Conservation (phyloP, 805 yeast genomes). For the Diddensiella transvaalensis region DNA sequence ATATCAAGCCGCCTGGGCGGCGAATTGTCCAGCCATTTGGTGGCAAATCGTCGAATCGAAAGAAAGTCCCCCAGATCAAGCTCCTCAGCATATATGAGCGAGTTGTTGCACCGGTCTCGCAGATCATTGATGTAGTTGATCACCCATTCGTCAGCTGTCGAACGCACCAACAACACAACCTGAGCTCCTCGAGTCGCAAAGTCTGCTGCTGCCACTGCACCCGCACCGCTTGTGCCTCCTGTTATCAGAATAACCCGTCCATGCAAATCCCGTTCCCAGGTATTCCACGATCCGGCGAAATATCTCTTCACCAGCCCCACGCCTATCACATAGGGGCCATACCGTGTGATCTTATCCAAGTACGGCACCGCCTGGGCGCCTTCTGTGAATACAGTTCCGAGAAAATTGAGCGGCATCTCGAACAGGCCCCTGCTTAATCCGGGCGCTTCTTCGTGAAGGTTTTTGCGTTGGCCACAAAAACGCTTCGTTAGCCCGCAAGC, state of each 20-base stretch:
- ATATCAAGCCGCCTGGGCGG: conserved; percentile 93
- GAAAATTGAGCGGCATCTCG: conserved; percentile 81
- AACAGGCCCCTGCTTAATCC: no score
- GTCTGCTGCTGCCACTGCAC: conserved; percentile 69
- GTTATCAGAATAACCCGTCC: conserved; percentile 63
- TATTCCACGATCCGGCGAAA: conserved; percentile 74
- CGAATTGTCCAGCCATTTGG: conserved; percentile 85
- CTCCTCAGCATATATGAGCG: conserved; percentile 82
- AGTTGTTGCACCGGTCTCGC: conserved; percentile 64
- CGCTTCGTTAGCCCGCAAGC: no score
- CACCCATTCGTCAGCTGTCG: conserved; percentile 66
- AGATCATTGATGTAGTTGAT: conserved; percentile 76
- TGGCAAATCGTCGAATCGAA: conserved; percentile 84
- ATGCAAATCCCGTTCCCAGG: conserved; percentile 90
- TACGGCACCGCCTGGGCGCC: conserved; percentile 79
- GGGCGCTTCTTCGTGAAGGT: neutral
- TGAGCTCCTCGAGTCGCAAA: conserved; percentile 86
- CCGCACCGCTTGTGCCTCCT: conserved; percentile 95
- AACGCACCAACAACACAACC: conserved; percentile 64
- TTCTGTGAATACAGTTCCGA: conserved; percentile 63
- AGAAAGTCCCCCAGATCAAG: conserved; percentile 74
- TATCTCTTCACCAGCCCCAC: conserved; percentile 60
- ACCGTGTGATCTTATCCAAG: conserved; percentile 54
- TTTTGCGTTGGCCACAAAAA: no score
- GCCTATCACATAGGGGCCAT: conserved; percentile 52